These are phyloP conservation scores for Coriaria nepalensis DNA, from an alignment of 306 rosid species.

Conservation along the genomic window DNA sequence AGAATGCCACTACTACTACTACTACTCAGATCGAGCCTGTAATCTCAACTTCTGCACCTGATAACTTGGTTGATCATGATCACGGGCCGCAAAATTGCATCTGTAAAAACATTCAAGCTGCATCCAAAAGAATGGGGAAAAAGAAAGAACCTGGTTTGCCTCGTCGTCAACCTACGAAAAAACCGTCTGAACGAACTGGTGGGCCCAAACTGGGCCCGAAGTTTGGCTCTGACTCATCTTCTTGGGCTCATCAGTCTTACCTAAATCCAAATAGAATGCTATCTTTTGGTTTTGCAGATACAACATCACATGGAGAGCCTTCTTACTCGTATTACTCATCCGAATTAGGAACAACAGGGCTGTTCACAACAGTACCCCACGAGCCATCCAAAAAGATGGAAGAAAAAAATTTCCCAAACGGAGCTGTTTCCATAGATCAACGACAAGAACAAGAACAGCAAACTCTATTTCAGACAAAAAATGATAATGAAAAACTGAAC, in stretches of 20 bases:
- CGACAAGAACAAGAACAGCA: conserved; percentile 6
- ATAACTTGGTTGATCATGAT: conserved; percentile 14
- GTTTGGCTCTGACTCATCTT: conserved; percentile 16
- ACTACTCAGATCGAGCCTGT: too few relatives aligned
- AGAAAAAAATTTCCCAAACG: conserved; percentile 15
- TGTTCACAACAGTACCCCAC: conserved; percentile 12
- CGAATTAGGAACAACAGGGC: conserved; percentile 3
- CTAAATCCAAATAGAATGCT: conserved; percentile 24
- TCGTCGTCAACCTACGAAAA: conserved; percentile 30
- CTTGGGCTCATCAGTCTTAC: conserved; percentile 28
- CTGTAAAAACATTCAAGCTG: conserved; percentile 19
- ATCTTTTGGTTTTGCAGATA: conserved; percentile 16
- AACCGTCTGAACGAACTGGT: too few relatives aligned
- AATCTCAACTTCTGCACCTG: conserved; percentile 18
- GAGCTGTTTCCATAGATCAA: conserved; percentile 13
- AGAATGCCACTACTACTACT: conserved; percentile 20
- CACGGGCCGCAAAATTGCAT: conserved; percentile 20
- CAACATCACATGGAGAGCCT: conserved; percentile 17
- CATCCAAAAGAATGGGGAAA: conserved; percentile 24
- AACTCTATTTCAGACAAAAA: conserved; percentile 14
- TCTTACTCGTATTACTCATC: conserved; percentile 10
- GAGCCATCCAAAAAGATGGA: conserved; percentile 18
- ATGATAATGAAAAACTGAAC: conserved; percentile 30
- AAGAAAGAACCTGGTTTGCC: conserved; percentile 31
- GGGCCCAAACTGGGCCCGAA: conserved; percentile 23